Conservation (phyloP, 164 flowering plant genomes). For the Echeveria elegans region DNA sequence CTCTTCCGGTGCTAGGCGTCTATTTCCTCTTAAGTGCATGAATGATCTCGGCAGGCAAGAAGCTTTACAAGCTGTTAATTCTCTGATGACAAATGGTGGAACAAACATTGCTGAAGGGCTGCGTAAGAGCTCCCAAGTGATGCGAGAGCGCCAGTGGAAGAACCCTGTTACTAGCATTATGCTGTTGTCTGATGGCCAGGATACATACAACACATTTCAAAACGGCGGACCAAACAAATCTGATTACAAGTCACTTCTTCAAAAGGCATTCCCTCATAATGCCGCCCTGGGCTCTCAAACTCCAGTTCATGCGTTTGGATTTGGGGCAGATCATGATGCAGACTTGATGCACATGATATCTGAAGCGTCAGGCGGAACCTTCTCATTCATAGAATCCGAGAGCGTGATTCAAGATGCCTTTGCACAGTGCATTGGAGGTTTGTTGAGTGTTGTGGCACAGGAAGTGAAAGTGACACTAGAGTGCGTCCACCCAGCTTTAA, state of each 20-base stretch:
- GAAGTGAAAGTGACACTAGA: constrained; percentile 43
- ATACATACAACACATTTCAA: constrained; percentile 46
- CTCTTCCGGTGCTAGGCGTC: constrained; percentile 82
- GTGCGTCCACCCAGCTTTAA: constrained; percentile 39
- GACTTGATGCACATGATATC: constrained; percentile 80
- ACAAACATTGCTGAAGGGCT: constrained; percentile 90
- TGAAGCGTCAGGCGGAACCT: constrained; percentile 90
- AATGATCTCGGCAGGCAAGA: constrained; percentile 60
- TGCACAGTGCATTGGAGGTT: constrained; percentile 68
- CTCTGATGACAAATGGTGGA: constrained; percentile 70
- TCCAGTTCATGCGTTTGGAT: constrained; percentile 90
- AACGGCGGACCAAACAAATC: constrained; percentile 23
- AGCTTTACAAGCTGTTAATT: constrained; percentile 78
- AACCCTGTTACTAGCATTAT: not conserved
- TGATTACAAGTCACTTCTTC: constrained; percentile 51
- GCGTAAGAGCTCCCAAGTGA: constrained; percentile 68
- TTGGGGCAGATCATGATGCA: constrained; percentile 74
- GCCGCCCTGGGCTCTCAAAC: constrained; percentile 32
- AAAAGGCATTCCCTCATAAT: constrained; percentile 29
- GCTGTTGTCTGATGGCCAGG: constrained; percentile 17
- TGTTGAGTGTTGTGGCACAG: constrained; percentile 51
- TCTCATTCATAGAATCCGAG: constrained; percentile 66
- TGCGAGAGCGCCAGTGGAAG: constrained; percentile 48
- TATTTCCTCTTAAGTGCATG: constrained; percentile 79
- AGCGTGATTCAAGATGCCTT: constrained; percentile 60